Conservation (phyloP, 805 yeast genomes). For the Kuraishia ogatae region DNA sequence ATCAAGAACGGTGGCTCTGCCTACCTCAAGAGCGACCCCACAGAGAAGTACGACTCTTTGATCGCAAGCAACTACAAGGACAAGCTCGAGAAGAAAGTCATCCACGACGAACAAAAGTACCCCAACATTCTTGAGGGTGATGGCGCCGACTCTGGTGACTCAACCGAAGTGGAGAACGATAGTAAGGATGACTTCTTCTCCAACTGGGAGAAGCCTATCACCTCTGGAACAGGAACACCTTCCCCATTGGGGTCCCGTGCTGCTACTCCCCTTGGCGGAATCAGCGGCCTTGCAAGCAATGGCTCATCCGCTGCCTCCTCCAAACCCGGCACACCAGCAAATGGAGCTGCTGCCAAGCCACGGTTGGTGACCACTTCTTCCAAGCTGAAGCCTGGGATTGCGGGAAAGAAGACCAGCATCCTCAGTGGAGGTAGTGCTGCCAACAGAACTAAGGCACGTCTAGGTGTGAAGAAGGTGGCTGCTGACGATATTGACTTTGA, state of each 20-base stretch:
- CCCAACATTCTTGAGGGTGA: conserved; percentile 72
- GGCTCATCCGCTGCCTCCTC: conserved; percentile 18
- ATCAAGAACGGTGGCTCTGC: conserved; percentile 80
- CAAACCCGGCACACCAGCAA: conserved; percentile 16
- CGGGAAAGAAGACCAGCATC: conserved; percentile 23
- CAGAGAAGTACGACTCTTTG: conserved; percentile 69
- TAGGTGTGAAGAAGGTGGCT: conserved; percentile 49
- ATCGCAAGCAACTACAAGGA: conserved; percentile 78
- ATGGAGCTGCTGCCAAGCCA: conserved; percentile 16
- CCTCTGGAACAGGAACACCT: conserved; percentile 31
- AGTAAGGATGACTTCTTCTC: conserved; percentile 79
- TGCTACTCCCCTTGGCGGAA: conserved; percentile 28
- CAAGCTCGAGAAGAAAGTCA: conserved; percentile 63
- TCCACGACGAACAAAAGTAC: conserved; percentile 54
- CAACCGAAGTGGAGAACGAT: conserved; percentile 24
- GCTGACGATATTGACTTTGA: conserved; percentile 46
- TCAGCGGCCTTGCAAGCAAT: conserved; percentile 14
- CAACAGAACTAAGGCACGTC: conserved; percentile 47
- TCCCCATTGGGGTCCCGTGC: conserved; percentile 40
- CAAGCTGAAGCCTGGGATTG: conserved; percentile 8
- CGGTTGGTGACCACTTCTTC: conserved; percentile 18
- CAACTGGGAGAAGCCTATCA: conserved; percentile 76
- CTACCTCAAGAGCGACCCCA: conserved; percentile 57
- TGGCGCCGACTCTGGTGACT: conserved; percentile 32
- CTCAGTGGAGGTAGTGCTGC: conserved; percentile 29